Base-by-base conservation (phyloP, 2,329 filamentous ascomycete species). In the Alternaria sp. region DNA sequence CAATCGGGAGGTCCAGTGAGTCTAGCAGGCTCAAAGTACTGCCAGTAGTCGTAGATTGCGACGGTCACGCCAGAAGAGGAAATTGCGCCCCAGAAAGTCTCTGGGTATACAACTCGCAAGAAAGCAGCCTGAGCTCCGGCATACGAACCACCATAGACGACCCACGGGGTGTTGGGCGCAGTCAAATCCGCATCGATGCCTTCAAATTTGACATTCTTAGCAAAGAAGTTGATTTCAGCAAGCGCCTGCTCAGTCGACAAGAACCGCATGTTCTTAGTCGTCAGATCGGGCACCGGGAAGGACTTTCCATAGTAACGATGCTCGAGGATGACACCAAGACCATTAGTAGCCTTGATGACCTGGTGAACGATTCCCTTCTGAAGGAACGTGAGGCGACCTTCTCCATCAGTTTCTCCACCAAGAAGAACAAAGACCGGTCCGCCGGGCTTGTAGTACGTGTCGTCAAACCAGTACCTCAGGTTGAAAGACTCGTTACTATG, bases 271-370 rank as follows among this genome's bases (percentile, higher is more conserved):
- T 87, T 94, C 73, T 91, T 81, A 0, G 87, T 89, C 0, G 85
- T 85, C 20, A 94, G 82, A 70, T 94, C 85, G 1, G 83, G 75
- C 0, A 87, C 86, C 0, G 92, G 92, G 55, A 89, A 88, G 74
- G 91, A 94, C 12, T 83, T 84, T 57, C 93, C 93, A 73, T 96
- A 96, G 82, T 96, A 96, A 30, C 93, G 87, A 73, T 96, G 93
- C 80, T 96, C 93, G 3, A 96, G 84, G 47, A 96, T 86, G 3
- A 96, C 90, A 3, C 89, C 92, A 26, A 96, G 80, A 1, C 93
- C 93, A 57, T 88, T 81, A 3, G 74, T 78, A 1, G 89, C 90
- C 67, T 89, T 81, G 4, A 89, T 86, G 18, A 96, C 82, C 65
- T 92, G 85, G 36, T 88, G 84, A 0, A 92, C 82, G 53, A 96